Base-by-base conservation (phyloP, 768 basidiomycete genomes). In the Sistotremastrum niveocremeum region DNA sequence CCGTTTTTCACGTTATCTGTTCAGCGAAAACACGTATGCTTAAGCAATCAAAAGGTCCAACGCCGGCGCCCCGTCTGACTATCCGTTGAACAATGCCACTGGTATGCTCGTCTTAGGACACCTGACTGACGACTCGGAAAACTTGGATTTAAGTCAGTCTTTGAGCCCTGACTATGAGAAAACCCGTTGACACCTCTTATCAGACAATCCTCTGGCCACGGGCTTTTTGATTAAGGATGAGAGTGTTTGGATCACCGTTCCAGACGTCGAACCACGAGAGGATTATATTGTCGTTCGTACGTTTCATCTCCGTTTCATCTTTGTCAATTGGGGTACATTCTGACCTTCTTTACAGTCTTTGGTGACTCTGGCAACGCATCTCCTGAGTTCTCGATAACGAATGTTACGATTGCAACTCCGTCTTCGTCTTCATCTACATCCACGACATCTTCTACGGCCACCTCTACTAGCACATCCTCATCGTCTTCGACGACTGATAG, bases 281-380 rank as follows among this genome's bases (percentile, higher is more conserved):
- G 49, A 60, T 44, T 67, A 68, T 44, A 64, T 65, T 37, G 52
- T 67, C 2, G 66, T 67, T 45, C 50, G 64, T 65, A 49, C 55
- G 64, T 66, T 20, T 20, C 20, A 35, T 41, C n/a, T 6, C 29
- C 34, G 3, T 29, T 31, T 6, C 11, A 5, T 45, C 44, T 7
- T 42, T n/a, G 6, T 12, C 32, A 20, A 7, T 38, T 10, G 29
- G 43, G 34, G 30, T 12, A 7, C 28, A 30, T 3, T 31, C 53
- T 29, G 55, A 4, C 39, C 11, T 10, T 42, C 45, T 30, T 33
- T 6, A 7, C 39, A 65, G 64, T 67, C 40, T 61, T 67, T 5
- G 65, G 65, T 6, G 67, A 67, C 47, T 69, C 68, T 38, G 65
- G 65, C 37, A 67, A 67, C 36, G 59, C 65, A 6, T 66, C 65